Evolutionary conservation across 352 stramenopile species (phyloP).

Genomic region (Pythium aristosporum): DNA sequence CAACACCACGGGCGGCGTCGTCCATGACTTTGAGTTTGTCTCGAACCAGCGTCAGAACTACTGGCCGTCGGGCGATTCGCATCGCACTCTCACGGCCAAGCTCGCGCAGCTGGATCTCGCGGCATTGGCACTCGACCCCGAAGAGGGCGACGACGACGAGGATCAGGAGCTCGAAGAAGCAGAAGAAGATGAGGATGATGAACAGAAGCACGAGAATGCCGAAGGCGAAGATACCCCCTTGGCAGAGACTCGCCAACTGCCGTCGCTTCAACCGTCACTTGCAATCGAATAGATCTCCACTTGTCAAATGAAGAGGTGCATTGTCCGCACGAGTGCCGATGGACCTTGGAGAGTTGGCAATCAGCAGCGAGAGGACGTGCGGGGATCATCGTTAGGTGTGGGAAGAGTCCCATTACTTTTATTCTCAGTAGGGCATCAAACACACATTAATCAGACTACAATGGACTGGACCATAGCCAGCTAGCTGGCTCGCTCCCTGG

Average conservation of each 20-base stretch:
- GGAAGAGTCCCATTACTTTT: too few relatives aligned
- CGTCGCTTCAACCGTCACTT: not conserved
- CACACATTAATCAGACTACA: too few relatives aligned
- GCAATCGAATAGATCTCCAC: not conserved
- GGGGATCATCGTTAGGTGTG: too few relatives aligned
- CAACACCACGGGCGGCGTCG: conserved; percentile 16
- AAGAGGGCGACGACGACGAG: conserved; percentile 15
- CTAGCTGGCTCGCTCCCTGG: too few relatives aligned
- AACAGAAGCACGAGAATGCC: not conserved
- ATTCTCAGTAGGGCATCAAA: too few relatives aligned
- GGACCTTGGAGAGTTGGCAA: too few relatives aligned
- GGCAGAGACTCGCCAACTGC: not conserved
- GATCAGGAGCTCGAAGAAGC: conserved; percentile 11
- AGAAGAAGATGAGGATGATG: conserved; percentile 9
- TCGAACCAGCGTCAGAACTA: conserved; percentile 14
- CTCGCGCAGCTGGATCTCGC: conserved; percentile 22
- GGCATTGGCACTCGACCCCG: not conserved
- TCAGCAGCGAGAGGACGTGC: too few relatives aligned
- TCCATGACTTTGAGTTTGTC: conserved; percentile 29
- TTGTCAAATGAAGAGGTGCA: too few relatives aligned
- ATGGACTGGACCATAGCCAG: too few relatives aligned
- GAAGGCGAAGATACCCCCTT: not conserved
- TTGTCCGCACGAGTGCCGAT: too few relatives aligned
- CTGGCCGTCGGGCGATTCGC: conserved; percentile 22
- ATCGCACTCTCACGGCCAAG: conserved; percentile 24